These are phyloP conservation scores for Chenopodium formosanum DNA, from an alignment of 148 eudicot species.

Conservation along the genomic window DNA sequence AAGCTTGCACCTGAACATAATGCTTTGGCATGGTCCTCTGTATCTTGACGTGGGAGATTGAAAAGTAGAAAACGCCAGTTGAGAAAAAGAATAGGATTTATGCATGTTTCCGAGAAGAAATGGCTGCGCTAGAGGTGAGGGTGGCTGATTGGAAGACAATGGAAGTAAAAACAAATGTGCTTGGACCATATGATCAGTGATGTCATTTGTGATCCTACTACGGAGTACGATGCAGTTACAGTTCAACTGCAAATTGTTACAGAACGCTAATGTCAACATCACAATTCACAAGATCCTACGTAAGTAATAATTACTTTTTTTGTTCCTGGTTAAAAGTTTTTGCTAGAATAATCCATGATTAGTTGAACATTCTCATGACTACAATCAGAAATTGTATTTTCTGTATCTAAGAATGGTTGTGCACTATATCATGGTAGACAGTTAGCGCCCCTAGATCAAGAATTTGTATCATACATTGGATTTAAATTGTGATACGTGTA, in stretches of 20 bases:
- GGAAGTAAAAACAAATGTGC: slow-evolving; percentile 58
- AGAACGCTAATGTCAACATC: neutral
- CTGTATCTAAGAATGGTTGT: neutral
- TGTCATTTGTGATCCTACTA: neutral
- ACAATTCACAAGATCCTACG: neutral
- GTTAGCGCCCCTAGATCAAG: too few species aligned
- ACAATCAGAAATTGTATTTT: neutral
- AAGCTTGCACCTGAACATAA: neutral
- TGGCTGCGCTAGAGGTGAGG: slow-evolving; percentile 82
- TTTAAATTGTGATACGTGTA: too few species aligned
- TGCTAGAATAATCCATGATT: neutral
- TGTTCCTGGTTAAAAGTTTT: neutral
- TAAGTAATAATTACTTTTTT: neutral
- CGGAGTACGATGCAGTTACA: neutral
- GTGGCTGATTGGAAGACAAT: slow-evolving; percentile 84
- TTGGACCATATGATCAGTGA: slow-evolving; percentile 64
- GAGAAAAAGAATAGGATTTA: neutral
- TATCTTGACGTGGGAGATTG: slow-evolving; percentile 44
- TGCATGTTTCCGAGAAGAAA: slow-evolving; percentile 32
- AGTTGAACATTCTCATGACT: neutral
- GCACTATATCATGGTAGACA: neutral
- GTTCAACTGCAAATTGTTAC: neutral
- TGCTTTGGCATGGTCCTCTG: slow-evolving; percentile 15
- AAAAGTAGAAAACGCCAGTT: slow-evolving; percentile 47
- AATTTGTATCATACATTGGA: too few species aligned